Conservation (phyloP, 139 green algal genomes). For the Micromonas commoda region DNA sequence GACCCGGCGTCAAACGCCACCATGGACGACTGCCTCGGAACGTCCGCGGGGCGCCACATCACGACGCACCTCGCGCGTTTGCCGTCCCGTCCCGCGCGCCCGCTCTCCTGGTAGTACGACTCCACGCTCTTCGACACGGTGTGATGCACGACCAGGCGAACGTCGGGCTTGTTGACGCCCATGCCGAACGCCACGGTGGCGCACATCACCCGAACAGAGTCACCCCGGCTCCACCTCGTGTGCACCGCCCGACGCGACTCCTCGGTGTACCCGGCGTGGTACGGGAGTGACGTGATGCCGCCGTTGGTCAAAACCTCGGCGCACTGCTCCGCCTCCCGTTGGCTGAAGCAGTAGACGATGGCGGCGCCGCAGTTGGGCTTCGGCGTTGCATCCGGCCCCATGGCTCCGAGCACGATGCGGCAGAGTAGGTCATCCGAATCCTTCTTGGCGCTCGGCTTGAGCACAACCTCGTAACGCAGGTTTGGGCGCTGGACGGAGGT, state of each 20-base stretch:
- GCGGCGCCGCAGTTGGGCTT: slow-evolving; percentile 38
- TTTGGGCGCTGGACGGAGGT: slow-evolving; percentile 41
- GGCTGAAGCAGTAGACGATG: slow-evolving; percentile 86
- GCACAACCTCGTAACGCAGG: slow-evolving; percentile 40
- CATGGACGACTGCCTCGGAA: too few species aligned
- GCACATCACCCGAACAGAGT: slow-evolving; percentile 67
- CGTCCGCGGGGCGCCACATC: slow-evolving; percentile 26
- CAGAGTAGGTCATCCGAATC: slow-evolving; percentile 29
- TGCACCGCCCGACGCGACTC: slow-evolving; percentile 66
- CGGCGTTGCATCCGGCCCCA: too few species aligned
- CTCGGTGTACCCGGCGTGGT: slow-evolving; percentile 78
- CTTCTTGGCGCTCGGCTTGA: slow-evolving; percentile 31
- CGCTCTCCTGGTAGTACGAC: slow-evolving; percentile 48
- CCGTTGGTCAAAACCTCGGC: background rate
- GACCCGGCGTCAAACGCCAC: background rate
- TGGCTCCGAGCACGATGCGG: too few species aligned
- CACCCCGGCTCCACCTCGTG: slow-evolving; percentile 47
- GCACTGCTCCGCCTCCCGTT: slow-evolving; percentile 47
- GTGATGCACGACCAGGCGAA: slow-evolving; percentile 61
- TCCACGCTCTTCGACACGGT: slow-evolving; percentile 30
- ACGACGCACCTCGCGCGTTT: slow-evolving; percentile 51
- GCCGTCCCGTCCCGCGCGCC: slow-evolving; percentile 65
- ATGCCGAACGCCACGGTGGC: slow-evolving; percentile 84
- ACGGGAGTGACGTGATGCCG: slow-evolving; percentile 43
- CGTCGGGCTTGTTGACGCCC: slow-evolving; percentile 62